Percentiles rank a stretch among this genome's conserved stretches.
Conservation (phyloP, 164 flowering plant species). For the Aristolochia contorta region DNA sequence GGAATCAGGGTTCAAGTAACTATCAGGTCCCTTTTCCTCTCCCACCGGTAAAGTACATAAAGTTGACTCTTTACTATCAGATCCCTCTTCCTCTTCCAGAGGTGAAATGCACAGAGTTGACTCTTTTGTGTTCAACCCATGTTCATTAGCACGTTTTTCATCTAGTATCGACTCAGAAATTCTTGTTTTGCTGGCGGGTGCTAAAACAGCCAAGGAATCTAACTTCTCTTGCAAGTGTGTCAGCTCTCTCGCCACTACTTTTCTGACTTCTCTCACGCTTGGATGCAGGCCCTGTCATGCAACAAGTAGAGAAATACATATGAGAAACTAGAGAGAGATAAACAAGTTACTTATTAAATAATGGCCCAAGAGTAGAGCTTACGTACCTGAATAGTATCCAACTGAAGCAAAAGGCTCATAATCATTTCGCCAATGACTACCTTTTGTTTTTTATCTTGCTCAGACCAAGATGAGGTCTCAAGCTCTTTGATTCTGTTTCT, state of each 20-base stretch:
- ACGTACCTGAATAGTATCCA: constrained; percentile 73
- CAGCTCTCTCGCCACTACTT: constrained; percentile 66
- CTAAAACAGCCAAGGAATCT: constrained; percentile 23
- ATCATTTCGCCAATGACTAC: constrained; percentile 44
- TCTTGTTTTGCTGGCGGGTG: constrained; percentile 1
- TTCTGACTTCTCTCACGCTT: constrained; percentile 45
- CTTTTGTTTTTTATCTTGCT: constrained; percentile 27
- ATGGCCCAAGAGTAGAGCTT: not conserved
- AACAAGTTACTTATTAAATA: not conserved
- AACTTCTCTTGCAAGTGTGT: constrained; percentile 54
- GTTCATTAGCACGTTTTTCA: not conserved
- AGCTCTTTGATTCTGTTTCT: constrained; percentile 24
- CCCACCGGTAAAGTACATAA: not conserved
- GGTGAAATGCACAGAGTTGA: not conserved
- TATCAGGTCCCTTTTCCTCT: not conserved
- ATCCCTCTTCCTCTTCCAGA: not conserved
- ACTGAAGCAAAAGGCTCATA: constrained; percentile 53
- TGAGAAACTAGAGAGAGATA: not conserved
- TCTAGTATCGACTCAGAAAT: not conserved
- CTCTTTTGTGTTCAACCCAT: not conserved
- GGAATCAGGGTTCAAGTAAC: not conserved
- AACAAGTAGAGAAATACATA: not conserved
- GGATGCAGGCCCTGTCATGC: constrained; percentile 48
- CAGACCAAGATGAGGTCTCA: constrained; percentile 20
- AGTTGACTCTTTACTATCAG: not conserved